These are phyloP conservation scores for Zostera marina DNA, from an alignment of 116 monocot genomes.

Conservation along the genomic window DNA sequence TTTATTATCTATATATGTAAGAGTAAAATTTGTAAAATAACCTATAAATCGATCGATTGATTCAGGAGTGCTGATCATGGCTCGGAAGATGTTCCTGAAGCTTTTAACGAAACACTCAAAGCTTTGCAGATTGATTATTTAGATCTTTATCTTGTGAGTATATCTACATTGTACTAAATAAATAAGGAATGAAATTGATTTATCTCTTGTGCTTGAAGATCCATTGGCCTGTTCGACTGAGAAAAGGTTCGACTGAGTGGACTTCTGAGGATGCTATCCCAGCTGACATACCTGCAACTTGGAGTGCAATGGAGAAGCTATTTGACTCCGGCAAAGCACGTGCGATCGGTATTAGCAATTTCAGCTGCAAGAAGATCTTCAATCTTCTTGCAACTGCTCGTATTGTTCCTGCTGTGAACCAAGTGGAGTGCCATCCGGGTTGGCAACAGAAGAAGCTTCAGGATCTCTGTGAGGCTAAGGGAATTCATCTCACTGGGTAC, in stretches of 20 bases:
- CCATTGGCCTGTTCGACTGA: conserved; percentile 50
- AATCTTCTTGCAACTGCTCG: conserved; percentile 27
- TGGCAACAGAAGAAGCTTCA: conserved; percentile 64
- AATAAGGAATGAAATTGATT: too few species aligned
- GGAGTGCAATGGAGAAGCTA: conserved; percentile 54
- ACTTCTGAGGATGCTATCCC: too few species aligned
- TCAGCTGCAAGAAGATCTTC: conserved; percentile 51
- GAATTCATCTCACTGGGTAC: conserved; percentile 64
- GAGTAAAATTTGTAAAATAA: not conserved
- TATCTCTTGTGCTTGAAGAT: too few species aligned
- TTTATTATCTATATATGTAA: not conserved
- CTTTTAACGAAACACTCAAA: conserved; percentile 40
- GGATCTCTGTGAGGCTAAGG: conserved; percentile 33
- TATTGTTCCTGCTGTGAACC: conserved; percentile 53
- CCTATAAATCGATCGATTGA: conserved; percentile 1
- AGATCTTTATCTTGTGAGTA: conserved; percentile 74
- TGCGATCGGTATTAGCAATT: conserved; percentile 67
- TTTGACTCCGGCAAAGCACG: conserved; percentile 50
- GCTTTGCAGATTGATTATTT: conserved; percentile 72
- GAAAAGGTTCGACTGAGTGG: too few species aligned
- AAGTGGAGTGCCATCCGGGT: conserved; percentile 57
- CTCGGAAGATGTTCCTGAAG: conserved; percentile 68
- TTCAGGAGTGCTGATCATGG: conserved; percentile 71
- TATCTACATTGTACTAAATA: not conserved
- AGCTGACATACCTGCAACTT: conserved; percentile 23